A percentile compares a stretch with the other conserved stretches of the same genome.
These are phyloP conservation scores for Backusella psychrophila DNA, from an alignment of 192 early-diverging fungal genomes.

Conservation along the genomic window DNA sequence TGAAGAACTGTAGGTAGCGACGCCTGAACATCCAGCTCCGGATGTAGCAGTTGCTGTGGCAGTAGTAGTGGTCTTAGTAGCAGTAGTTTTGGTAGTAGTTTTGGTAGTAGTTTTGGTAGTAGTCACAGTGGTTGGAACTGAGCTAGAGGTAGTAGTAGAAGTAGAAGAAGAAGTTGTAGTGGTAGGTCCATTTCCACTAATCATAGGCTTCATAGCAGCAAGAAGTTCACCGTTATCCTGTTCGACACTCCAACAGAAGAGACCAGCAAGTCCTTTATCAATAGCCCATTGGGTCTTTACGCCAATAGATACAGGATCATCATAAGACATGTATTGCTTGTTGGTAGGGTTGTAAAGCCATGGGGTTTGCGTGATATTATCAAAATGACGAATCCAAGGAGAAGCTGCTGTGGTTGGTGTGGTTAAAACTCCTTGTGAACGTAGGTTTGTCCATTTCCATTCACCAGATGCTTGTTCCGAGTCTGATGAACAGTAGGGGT, in stretches of 20 bases:
- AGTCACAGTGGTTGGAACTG: slow-evolving; percentile 10
- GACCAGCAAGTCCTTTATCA: slow-evolving; percentile 53
- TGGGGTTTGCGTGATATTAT: slow-evolving; percentile 59
- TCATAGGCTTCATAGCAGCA: slow-evolving; percentile 15
- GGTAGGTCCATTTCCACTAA: slow-evolving; percentile 7
- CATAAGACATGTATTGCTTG: slow-evolving; percentile 65
- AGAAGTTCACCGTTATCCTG: slow-evolving; percentile 69
- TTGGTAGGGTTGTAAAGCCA: slow-evolving; percentile 67
- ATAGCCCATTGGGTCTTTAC: slow-evolving; percentile 57
- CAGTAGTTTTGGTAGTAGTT: slow-evolving; percentile 7
- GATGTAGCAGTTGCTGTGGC: neutral
- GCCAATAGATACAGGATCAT: slow-evolving; percentile 58
- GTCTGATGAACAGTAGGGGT: slow-evolving; percentile 47
- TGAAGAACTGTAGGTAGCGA: slow-evolving; percentile 21
- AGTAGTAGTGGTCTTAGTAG: slow-evolving; percentile 1
- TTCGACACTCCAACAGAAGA: slow-evolving; percentile 68
- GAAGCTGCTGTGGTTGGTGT: slow-evolving; percentile 46
- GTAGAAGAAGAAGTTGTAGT: slow-evolving; percentile 20
- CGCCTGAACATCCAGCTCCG: slow-evolving; percentile 21
- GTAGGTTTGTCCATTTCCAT: slow-evolving; percentile 66
- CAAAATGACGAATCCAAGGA: slow-evolving; percentile 67
- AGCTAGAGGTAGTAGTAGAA: neutral
- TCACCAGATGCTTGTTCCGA: slow-evolving; percentile 49
- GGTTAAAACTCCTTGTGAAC: slow-evolving; percentile 50
- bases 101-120: slow-evolving; percentile 10